phyloP scores from a whole-genome alignment of 495 filamentous ascomycete genomes.

The Podospora didyma region DNA sequence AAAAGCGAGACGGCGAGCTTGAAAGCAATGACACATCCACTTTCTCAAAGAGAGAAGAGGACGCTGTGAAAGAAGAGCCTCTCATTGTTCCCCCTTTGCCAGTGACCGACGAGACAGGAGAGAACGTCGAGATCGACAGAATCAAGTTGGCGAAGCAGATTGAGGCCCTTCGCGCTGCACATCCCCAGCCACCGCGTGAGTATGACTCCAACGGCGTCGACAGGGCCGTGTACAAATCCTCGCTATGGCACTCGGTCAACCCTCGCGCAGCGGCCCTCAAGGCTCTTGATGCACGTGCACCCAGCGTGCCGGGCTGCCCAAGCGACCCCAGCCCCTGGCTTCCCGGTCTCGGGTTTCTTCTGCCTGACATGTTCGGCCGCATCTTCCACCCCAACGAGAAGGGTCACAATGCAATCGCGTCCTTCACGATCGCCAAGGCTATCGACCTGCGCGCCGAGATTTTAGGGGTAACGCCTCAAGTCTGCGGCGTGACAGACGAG shows the following conservation, averaged over 20 bases:
- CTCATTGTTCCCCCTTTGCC: no score
- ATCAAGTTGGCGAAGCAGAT: no score
- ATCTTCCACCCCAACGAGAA: slow-evolving; percentile 29
- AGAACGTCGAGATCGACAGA: no score
- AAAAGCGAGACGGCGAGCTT: no score
- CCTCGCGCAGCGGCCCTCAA: slow-evolving; percentile 2
- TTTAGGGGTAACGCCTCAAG: slow-evolving; percentile 3
- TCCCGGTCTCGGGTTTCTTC: neutral
- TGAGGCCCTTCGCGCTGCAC: no score
- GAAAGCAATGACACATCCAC: neutral
- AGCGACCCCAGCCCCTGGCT: slow-evolving; percentile 1
- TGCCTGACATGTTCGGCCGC: slow-evolving; percentile 21
- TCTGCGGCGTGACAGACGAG: slow-evolving; percentile 9
- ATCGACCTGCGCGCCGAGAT: slow-evolving; percentile 10
- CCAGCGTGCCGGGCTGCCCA: slow-evolving; percentile 12
- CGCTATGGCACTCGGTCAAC: no score
- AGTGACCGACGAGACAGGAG: no score
- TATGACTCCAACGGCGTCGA: neutral
- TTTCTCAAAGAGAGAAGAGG: neutral
- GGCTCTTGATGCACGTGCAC: no score
- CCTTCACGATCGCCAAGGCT: slow-evolving; percentile 15
- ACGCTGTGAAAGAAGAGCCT: no score
- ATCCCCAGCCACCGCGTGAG: no score
- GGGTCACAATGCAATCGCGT: slow-evolving; percentile 20
- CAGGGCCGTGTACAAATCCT: slow-evolving; percentile 8